A percentile compares a stretch with the other conserved stretches of the same genome.
Conservation (phyloP, 2,329 filamentous ascomycete genomes). For the Beauveria medogensis region DNA sequence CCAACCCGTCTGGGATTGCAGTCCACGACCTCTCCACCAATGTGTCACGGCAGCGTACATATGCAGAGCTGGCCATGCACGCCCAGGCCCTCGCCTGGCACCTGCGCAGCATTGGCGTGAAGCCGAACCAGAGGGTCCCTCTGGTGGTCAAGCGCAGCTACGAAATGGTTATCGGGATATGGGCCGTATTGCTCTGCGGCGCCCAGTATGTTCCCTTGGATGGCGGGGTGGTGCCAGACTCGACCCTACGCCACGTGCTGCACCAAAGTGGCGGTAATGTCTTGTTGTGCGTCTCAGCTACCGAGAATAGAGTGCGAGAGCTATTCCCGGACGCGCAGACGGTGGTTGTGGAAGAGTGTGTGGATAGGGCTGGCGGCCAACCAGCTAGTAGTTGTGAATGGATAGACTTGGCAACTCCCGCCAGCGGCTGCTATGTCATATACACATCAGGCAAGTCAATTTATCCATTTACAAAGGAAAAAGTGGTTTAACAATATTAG, state of each 20-base stretch:
- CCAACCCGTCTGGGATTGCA: slow-evolving; percentile 29
- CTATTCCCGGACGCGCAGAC: slow-evolving; percentile 18
- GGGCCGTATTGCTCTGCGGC: slow-evolving; percentile 47
- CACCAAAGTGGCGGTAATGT: slow-evolving; percentile 35
- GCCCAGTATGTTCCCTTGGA: slow-evolving; percentile 54
- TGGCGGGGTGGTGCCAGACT: slow-evolving; percentile 42
- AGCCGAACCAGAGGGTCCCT: slow-evolving; percentile 40
- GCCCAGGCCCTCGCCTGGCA: slow-evolving; percentile 34
- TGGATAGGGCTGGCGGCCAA: neutral
- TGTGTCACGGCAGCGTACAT: slow-evolving; percentile 30
- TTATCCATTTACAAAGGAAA: neutral
- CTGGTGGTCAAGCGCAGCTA: slow-evolving; percentile 47
- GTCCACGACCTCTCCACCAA: slow-evolving; percentile 28
- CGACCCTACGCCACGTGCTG: slow-evolving; percentile 41
- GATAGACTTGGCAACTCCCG: slow-evolving; percentile 26
- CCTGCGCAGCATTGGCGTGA: slow-evolving; percentile 31
- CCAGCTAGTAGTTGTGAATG: neutral
- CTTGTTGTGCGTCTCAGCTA: slow-evolving; percentile 39
- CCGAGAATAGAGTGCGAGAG: slow-evolving; percentile 24
- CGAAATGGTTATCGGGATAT: slow-evolving; percentile 49
- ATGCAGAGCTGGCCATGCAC: slow-evolving; percentile 33
- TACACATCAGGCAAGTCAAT: slow-evolving; percentile 42
- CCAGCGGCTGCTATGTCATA: slow-evolving; percentile 38
- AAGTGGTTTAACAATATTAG: slow-evolving; percentile 19
- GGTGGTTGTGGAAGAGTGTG: slow-evolving; percentile 23